Evolutionary conservation across 208 protist genomes (phyloP).

Genomic region (Trichomonas tenax): DNA sequence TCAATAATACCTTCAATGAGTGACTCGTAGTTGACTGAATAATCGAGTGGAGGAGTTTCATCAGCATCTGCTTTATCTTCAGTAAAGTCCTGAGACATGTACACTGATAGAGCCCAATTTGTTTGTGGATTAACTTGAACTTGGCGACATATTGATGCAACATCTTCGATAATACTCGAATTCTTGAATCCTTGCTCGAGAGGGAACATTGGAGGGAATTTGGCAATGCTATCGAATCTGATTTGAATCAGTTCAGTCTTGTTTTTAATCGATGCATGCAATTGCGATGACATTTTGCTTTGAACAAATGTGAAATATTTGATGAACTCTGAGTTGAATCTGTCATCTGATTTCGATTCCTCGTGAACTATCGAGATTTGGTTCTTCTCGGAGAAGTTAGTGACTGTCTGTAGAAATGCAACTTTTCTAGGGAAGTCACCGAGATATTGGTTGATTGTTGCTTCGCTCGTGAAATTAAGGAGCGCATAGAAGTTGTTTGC

Average conservation of each 20-base stretch:
- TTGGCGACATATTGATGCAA: not conserved
- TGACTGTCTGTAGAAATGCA: not conserved
- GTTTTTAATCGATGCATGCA: not conserved
- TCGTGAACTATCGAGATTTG: not conserved
- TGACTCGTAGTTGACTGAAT: not conserved
- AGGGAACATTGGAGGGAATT: not conserved
- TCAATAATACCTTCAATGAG: not conserved
- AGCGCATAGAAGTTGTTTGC: not conserved
- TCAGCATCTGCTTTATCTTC: not conserved
- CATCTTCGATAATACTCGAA: not conserved
- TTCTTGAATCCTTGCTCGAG: not conserved
- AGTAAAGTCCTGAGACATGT: not conserved
- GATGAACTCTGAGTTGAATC: not conserved
- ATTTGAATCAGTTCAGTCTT: not conserved
- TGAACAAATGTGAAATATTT: not conserved
- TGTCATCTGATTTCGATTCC: not conserved
- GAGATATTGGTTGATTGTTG: not conserved
- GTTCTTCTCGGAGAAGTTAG: not conserved
- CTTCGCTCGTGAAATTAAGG: not conserved
- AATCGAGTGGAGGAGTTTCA: not conserved
- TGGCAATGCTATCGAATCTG: not conserved
- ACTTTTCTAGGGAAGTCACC: not conserved
- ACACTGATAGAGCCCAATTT: not conserved
- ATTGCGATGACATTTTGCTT: not conserved
- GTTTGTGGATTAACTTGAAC: slow-evolving; percentile 3